These are phyloP conservation scores for Periconia sp. DNA, from an alignment of 2,329 filamentous ascomycete species.

Conservation along the genomic window DNA sequence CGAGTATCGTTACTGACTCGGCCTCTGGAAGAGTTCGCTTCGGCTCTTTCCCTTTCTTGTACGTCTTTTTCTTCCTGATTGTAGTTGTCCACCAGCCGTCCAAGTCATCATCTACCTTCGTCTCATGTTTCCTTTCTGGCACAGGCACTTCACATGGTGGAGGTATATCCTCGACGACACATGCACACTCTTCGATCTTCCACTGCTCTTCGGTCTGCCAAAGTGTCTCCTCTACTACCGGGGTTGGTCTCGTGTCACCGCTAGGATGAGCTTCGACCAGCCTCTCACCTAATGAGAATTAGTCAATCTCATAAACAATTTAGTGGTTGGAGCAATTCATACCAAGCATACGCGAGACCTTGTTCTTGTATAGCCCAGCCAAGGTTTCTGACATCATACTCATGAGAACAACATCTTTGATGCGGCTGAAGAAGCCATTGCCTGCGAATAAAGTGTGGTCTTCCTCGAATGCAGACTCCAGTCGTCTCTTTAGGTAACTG, in stretches of 20 bases:
- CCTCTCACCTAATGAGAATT: conserved; percentile 3
- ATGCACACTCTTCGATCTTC: conserved; percentile 1
- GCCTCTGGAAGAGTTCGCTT: conserved; percentile 26
- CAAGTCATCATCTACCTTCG: conserved; percentile 20
- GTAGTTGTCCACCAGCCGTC: conserved; percentile 10
- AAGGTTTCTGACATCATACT: conserved; percentile 14
- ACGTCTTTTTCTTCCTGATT: conserved; percentile 16
- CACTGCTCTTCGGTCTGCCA: too few relatives aligned
- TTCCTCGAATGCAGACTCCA: conserved; percentile 15
- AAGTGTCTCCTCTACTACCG: too few relatives aligned
- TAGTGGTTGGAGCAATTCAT: background rate
- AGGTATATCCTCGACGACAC: conserved; percentile 19
- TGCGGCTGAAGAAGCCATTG: conserved; percentile 12
- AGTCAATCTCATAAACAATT: conserved; percentile 6
- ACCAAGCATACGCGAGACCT: conserved; percentile 12
- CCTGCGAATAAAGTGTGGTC: conserved; percentile 14
- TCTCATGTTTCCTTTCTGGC: too few relatives aligned
- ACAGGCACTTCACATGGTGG: conserved; percentile 23
- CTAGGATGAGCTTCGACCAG: background rate
- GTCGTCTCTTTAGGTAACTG: conserved; percentile 16
- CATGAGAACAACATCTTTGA: conserved; percentile 13
- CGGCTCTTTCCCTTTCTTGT: conserved; percentile 15
- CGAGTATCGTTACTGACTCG: conserved; percentile 15
- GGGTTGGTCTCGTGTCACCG: too few relatives aligned
- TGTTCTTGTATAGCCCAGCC: conserved; percentile 13